Conservation (phyloP, 805 yeast species). For the Danielia oregonensis region DNA sequence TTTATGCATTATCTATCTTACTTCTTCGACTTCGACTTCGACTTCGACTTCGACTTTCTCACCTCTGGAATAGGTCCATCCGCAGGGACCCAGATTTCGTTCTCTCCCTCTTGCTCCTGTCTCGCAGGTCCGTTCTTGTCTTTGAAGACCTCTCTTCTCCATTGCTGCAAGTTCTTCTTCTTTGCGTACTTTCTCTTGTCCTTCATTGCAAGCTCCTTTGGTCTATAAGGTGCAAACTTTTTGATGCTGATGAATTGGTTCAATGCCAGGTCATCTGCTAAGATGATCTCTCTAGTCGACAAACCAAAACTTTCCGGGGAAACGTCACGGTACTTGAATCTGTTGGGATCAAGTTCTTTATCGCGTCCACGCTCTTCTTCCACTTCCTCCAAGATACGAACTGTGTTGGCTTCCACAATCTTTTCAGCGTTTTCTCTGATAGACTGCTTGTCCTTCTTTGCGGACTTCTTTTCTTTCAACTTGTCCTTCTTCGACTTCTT, state of each 20-base stretch:
- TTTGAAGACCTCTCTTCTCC: constrained; percentile 83
- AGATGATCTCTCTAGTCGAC: constrained; percentile 76
- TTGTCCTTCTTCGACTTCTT: constrained; percentile 52
- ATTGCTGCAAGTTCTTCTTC: constrained; percentile 75
- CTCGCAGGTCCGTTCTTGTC: constrained; percentile 48
- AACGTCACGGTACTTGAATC: constrained; percentile 86
- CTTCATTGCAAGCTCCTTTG: constrained; percentile 62
- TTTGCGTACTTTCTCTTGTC: constrained; percentile 85
- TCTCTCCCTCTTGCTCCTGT: constrained; percentile 32
- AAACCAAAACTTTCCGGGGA: constrained; percentile 93
- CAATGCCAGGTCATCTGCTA: constrained; percentile 84
- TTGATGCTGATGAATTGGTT: constrained; percentile 85
- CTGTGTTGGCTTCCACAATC: constrained; percentile 70
- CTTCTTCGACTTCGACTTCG: constrained; percentile 4
- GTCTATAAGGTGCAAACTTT: constrained; percentile 90
- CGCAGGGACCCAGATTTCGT: constrained; percentile 36
- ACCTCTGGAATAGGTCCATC: constrained; percentile 14
- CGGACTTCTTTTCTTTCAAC: constrained; percentile 50
- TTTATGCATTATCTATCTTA: constrained; percentile 1
- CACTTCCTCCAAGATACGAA: constrained; percentile 64
- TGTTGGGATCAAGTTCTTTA: constrained; percentile 40
- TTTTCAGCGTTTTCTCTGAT: constrained; percentile 68
- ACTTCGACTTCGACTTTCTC: constrained; percentile 5
- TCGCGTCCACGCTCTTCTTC: constrained; percentile 57
- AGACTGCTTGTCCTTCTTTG: constrained; percentile 59